Conservation (phyloP, 2,329 filamentous ascomycete species). For the Tolypocladium ophioglossoides region DNA sequence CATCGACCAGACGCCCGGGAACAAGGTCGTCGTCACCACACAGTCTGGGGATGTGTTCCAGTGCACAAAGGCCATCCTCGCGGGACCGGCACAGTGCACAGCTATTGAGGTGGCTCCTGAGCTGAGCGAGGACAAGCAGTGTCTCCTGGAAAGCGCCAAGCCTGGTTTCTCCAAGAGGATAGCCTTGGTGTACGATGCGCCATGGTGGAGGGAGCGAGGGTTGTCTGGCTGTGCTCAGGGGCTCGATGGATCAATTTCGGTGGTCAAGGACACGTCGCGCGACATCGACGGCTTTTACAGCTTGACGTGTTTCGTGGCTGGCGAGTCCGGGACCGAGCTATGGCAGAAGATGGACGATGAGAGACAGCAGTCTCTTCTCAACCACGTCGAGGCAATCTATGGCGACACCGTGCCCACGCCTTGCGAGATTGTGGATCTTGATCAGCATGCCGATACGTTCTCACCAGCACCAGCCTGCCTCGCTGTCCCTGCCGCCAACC, state of each 20-base stretch:
- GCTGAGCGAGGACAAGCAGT: constrained; percentile 9
- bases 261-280: constrained; percentile 7
- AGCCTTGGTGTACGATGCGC: constrained; percentile 8
- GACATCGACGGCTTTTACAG: constrained; percentile 6
- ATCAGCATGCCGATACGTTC: not conserved
- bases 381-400: constrained; percentile 5
- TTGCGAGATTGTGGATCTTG: constrained; percentile 2
- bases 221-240: constrained; percentile 9
- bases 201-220: constrained; percentile 13
- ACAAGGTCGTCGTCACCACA: constrained; percentile 7
- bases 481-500: constrained; percentile 4
- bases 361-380: constrained; percentile 3
- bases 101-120: constrained; percentile 7
- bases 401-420: constrained; percentile 5
- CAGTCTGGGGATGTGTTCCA: constrained; percentile 7
- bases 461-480: constrained; percentile 2
- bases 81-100: constrained; percentile 5
- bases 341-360: constrained; percentile 4
- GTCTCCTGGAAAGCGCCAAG: constrained; percentile 6
- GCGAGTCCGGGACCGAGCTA: constrained; percentile 8
- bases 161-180: constrained; percentile 8
- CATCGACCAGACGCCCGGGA: constrained; percentile 8
- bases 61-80: constrained; percentile 8
- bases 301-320: constrained; percentile 10
- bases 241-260: constrained; percentile 5